A percentile compares a stretch with the other conserved stretches of the same genome.
Evolutionary conservation across 1,139 yeast genomes (phyloP).

Genomic region (Taphrina betulina): DNA sequence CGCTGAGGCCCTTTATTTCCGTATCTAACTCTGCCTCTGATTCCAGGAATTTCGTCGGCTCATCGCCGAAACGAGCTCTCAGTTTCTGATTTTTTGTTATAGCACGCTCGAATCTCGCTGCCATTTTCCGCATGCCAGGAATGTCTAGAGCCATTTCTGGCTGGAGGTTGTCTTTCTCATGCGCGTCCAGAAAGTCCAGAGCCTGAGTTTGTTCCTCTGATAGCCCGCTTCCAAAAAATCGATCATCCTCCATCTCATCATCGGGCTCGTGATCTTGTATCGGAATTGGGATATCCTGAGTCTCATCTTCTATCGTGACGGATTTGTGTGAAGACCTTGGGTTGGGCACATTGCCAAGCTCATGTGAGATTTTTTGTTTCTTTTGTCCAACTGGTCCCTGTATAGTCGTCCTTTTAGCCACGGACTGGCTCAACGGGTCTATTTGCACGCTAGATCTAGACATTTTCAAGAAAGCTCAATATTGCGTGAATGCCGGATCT

Average conservation of each 20-base stretch:
- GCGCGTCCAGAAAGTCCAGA: slow-evolving; percentile 40
- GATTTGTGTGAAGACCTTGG: too few relatives aligned
- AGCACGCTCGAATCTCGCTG: slow-evolving; percentile 41
- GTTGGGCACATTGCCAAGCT: too few relatives aligned
- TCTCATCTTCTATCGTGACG: too few relatives aligned
- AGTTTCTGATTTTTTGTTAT: slow-evolving; percentile 42
- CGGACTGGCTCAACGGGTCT: too few relatives aligned
- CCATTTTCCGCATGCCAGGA: slow-evolving; percentile 38
- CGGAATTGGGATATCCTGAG: too few relatives aligned
- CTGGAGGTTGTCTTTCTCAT: slow-evolving; percentile 34
- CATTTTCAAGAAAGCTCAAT: too few relatives aligned
- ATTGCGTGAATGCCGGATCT: too few relatives aligned
- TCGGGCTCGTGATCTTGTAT: too few relatives aligned
- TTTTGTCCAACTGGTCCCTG: too few relatives aligned
- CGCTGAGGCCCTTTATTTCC: slow-evolving; percentile 43
- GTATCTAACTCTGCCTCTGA: slow-evolving; percentile 40
- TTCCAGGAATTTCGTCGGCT: slow-evolving; percentile 44
- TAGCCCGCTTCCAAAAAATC: slow-evolving; percentile 43
- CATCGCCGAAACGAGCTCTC: slow-evolving; percentile 42
- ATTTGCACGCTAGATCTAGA: too few relatives aligned
- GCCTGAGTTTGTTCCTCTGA: slow-evolving; percentile 39
- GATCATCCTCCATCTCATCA: slow-evolving; percentile 41
- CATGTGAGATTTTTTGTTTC: too few relatives aligned
- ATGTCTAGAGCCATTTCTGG: slow-evolving; percentile 9
- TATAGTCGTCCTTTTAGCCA: too few relatives aligned